phyloP scores from a whole-genome alignment of 2,329 filamentous ascomycete species.

The Nigrospora oryzae region DNA sequence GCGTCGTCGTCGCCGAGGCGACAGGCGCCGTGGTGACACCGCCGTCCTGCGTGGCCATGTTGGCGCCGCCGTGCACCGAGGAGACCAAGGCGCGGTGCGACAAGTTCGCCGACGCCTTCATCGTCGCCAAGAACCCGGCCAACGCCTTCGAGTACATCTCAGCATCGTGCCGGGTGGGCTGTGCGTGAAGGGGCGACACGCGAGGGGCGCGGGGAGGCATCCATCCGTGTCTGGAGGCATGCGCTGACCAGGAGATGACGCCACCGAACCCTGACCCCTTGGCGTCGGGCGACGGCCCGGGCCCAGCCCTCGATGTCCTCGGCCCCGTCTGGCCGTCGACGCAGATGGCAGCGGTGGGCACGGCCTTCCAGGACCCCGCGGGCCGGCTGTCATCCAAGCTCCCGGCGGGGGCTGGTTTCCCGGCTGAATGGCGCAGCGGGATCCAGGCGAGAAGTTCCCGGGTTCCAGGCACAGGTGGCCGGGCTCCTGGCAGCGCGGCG shows the following conservation, averaged over 20 bases:
- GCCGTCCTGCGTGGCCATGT: conserved; percentile 10
- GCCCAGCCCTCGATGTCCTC: conserved; percentile 9
- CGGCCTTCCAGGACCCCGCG: conserved; percentile 7
- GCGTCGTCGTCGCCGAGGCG: not conserved
- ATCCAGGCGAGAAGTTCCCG: conserved; percentile 8
- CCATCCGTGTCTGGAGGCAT: too few species aligned
- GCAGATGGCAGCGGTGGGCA: conserved; percentile 8
- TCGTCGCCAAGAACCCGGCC: conserved; percentile 13
- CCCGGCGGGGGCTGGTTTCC: too few species aligned
- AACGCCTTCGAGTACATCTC: conserved; percentile 13
- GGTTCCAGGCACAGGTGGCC: too few species aligned
- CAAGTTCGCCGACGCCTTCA: conserved; percentile 12
- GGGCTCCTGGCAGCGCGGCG: too few species aligned
- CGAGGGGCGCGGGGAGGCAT: too few species aligned
- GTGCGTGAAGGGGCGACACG: too few species aligned
- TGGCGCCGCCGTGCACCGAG: conserved; percentile 8
- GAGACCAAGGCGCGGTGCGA: conserved; percentile 11
- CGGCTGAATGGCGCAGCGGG: conserved; percentile 6
- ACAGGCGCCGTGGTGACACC: conserved; percentile 7
- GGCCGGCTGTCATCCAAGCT: too few species aligned
- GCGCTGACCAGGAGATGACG: not conserved
- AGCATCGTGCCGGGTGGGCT: conserved; percentile 7
- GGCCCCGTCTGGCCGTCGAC: conserved; percentile 7
- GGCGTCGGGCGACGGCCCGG: conserved; percentile 8
- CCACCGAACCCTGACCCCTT: conserved; percentile 13